phyloP scores from a whole-genome alignment of 1,139 yeast species.

The Geotrichum histeridarum region DNA sequence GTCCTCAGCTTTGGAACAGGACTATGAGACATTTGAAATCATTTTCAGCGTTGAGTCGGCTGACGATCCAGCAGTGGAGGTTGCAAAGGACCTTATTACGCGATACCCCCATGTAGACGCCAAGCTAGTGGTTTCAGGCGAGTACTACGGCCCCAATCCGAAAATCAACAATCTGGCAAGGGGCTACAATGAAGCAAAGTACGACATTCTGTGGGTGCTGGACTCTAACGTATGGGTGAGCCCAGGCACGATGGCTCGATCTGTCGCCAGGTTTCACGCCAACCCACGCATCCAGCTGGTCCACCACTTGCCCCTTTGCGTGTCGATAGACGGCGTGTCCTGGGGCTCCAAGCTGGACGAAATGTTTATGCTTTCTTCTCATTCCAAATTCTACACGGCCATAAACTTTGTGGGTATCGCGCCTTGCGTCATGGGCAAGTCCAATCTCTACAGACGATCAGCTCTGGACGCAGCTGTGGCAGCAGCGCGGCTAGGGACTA shows the following conservation, averaged over 20 bases:
- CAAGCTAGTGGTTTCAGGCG: slow-evolving; percentile 46
- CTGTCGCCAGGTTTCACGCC: slow-evolving; percentile 47
- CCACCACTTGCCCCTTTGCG: slow-evolving; percentile 74
- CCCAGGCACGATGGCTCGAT: slow-evolving; percentile 59
- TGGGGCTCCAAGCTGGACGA: slow-evolving; percentile 74
- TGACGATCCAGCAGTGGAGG: slow-evolving; percentile 59
- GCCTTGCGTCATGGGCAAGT: slow-evolving; percentile 89
- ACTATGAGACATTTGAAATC: slow-evolving; percentile 67
- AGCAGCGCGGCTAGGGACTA: background rate
- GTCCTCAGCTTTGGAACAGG: slow-evolving; percentile 62
- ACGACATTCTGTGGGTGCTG: slow-evolving; percentile 79
- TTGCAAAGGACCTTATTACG: slow-evolving; percentile 49
- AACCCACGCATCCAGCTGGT: slow-evolving; percentile 50
- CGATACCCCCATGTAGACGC: slow-evolving; percentile 59
- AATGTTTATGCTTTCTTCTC: slow-evolving; percentile 78
- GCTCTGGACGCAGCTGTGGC: slow-evolving; percentile 61
- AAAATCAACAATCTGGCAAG: slow-evolving; percentile 79
- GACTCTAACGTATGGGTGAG: slow-evolving; percentile 84
- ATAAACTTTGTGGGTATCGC: slow-evolving; percentile 70
- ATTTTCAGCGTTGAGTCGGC: slow-evolving; percentile 68
- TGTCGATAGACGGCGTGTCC: slow-evolving; percentile 39
- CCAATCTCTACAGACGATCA: slow-evolving; percentile 68
- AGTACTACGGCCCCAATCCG: slow-evolving; percentile 74
- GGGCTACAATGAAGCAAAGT: slow-evolving; percentile 62
- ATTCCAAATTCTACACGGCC: slow-evolving; percentile 76